Percentiles rank a stretch among this genome's conserved stretches.
Evolutionary conservation across 768 basidiomycete species (phyloP).

Genomic region (Leccinum subgranulosum): DNA sequence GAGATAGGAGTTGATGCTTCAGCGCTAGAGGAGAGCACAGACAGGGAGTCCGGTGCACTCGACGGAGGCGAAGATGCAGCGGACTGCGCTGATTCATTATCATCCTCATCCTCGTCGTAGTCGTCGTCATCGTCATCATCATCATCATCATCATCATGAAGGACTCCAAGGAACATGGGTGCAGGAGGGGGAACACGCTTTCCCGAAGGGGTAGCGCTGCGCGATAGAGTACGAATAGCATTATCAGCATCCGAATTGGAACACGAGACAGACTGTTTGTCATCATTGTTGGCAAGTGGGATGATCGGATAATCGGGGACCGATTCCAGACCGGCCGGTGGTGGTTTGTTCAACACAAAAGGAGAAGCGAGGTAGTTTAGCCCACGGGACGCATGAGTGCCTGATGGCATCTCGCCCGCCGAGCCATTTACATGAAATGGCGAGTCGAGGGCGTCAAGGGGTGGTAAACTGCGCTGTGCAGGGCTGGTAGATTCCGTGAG

Average conservation of each 20-base stretch:
- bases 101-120: background rate
- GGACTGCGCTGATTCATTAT: conserved; percentile 1
- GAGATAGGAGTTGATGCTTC: conserved; percentile 5
- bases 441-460: conserved; percentile 14
- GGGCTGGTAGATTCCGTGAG: background rate
- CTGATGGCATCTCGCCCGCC: background rate
- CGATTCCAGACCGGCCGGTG: conserved; percentile 1
- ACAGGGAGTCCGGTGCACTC: background rate
- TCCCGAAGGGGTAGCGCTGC: conserved; percentile 4
- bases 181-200: background rate
- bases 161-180: background rate
- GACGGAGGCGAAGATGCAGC: conserved; percentile 3
- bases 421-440: conserved; percentile 8
- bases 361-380: conserved; percentile 14
- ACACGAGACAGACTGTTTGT: background rate
- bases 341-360: conserved; percentile 6
- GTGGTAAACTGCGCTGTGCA: conserved; percentile 3
- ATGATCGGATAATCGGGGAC: background rate
- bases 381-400: background rate
- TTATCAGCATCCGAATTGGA: background rate
- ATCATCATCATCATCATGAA: background rate
- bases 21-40: conserved; percentile 1
- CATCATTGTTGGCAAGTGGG: background rate
- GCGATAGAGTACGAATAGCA: background rate
- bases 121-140: background rate